These are phyloP conservation scores for Endotrypanum monterogeii DNA, from an alignment of 208 protist genomes.

Conservation along the genomic window DNA sequence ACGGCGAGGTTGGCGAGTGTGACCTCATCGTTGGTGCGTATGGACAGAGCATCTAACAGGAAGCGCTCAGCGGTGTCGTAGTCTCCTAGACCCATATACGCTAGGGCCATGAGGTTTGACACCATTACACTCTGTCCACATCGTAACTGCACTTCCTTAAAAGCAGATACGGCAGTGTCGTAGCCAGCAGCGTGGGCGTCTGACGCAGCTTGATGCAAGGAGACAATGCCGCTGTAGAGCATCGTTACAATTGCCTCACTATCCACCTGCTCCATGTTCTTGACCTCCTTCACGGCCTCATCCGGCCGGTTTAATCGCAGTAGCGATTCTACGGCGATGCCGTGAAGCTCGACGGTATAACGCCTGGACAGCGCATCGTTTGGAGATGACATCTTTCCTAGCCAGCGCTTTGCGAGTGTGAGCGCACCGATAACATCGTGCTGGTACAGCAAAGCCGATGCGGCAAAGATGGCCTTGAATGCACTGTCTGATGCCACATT, in stretches of 20 bases:
- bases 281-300: slow-evolving; percentile 67
- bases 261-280: slow-evolving; percentile 81
- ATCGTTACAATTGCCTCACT: slow-evolving; percentile 81
- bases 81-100: slow-evolving; percentile 64
- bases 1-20: slow-evolving; percentile 84
- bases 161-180: slow-evolving; percentile 54
- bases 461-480: slow-evolving; percentile 55
- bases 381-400: slow-evolving; percentile 43
- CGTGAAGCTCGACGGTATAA: slow-evolving; percentile 58
- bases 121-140: slow-evolving; percentile 69
- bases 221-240: slow-evolving; percentile 64
- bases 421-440: slow-evolving; percentile 49
- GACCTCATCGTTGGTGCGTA: slow-evolving; percentile 65
- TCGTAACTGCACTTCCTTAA: slow-evolving; percentile 78
- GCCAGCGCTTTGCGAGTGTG: slow-evolving; percentile 60
- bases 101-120: slow-evolving; percentile 78
- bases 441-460: slow-evolving; percentile 48
- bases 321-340: slow-evolving; percentile 64
- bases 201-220: slow-evolving; percentile 52
- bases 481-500: slow-evolving; percentile 28
- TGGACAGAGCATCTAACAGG: slow-evolving; percentile 73
- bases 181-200: slow-evolving; percentile 34
- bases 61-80: slow-evolving; percentile 71
- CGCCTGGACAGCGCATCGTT: slow-evolving; percentile 27
- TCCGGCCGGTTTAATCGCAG: slow-evolving; percentile 78